Conservation (phyloP, 2,329 filamentous ascomycete genomes). For the Shiraia bambusicola region DNA sequence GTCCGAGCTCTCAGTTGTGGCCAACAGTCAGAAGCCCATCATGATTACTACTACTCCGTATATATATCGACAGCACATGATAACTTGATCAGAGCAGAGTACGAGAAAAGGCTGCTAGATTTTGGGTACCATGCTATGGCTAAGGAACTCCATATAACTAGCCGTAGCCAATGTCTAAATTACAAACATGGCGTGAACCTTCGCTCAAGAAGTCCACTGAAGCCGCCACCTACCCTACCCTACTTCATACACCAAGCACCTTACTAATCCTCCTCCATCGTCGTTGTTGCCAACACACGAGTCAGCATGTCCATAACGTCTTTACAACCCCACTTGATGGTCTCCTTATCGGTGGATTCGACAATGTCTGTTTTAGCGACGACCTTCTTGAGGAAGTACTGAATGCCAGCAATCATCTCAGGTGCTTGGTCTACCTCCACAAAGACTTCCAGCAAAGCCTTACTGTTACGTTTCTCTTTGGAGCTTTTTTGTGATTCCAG, state of each 20-base stretch:
- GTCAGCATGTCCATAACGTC: constrained; percentile 42
- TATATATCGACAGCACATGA: too few species aligned
- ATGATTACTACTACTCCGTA: not conserved
- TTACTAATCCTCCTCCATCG: constrained; percentile 42
- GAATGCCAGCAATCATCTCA: constrained; percentile 70
- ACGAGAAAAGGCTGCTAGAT: too few species aligned
- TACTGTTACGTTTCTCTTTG: constrained; percentile 54
- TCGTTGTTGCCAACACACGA: constrained; percentile 35
- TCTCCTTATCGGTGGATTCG: constrained; percentile 53
- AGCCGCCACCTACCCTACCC: not conserved
- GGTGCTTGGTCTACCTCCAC: constrained; percentile 63
- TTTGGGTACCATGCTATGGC: too few species aligned
- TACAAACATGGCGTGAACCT: too few species aligned
- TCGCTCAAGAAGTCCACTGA: too few species aligned
- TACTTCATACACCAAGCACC: not conserved
- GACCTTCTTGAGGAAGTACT: constrained; percentile 77
- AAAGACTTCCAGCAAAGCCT: constrained; percentile 66
- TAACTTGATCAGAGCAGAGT: too few species aligned
- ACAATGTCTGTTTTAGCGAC: constrained; percentile 65
- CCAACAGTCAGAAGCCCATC: constrained; percentile 2
- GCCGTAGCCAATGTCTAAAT: too few species aligned
- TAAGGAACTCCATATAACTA: too few species aligned
- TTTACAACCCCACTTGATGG: constrained; percentile 50
- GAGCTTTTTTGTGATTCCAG: constrained; percentile 61
- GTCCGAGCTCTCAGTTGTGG: constrained; percentile 3